Base-by-base conservation (phyloP, 306 rosid genomes). In the Trifolium subterraneum region DNA sequence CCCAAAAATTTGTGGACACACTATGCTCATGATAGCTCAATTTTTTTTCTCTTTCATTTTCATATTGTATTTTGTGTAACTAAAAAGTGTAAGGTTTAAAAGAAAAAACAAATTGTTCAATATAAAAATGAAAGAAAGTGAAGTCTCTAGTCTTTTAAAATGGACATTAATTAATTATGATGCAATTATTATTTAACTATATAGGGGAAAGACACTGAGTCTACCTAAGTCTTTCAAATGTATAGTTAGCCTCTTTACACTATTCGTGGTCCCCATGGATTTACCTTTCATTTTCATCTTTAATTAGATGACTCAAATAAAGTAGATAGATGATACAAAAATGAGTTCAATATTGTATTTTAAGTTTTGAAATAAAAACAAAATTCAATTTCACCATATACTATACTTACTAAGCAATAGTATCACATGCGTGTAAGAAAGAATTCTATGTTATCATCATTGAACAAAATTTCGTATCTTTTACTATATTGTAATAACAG, bases 1-100 rank as follows among this genome's bases (percentile, higher is more conserved):
- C 65, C 44, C 73, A 78, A 74, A 80, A 54, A 69, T 54, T 64
- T 70, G 78, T 69, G 75, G 83, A 64, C 86, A 78, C 42, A 60
- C 23, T 39, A 62, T 70, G 74, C 74, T 16, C 60, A 42, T 33
- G 22, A 29, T 44, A 47, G 72, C 27, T 1, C 22, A 20, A 19
- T 47, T 56, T 47, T 19, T 44, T 22, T 22, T 22, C 25, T 22
- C 25, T 22, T 22, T 22, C 25, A 48, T 71, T 48, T 81, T 72
- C 79, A 58, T 77, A 67, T 48, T 59, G 47, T 18, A 68, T 14
- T 42, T 70, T 75, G 22, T n/a, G 78, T 18, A 52, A 63, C 70
- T 60, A 48, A 31, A 74, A 75, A 72, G 72, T 81, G 29, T 22
- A 70, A 44, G 77, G 31, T 56, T 71, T 23, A 23, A 7, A 48